These are phyloP conservation scores for Bacterosira constricta DNA, from an alignment of 108 stramenopile genomes.

Conservation along the genomic window DNA sequence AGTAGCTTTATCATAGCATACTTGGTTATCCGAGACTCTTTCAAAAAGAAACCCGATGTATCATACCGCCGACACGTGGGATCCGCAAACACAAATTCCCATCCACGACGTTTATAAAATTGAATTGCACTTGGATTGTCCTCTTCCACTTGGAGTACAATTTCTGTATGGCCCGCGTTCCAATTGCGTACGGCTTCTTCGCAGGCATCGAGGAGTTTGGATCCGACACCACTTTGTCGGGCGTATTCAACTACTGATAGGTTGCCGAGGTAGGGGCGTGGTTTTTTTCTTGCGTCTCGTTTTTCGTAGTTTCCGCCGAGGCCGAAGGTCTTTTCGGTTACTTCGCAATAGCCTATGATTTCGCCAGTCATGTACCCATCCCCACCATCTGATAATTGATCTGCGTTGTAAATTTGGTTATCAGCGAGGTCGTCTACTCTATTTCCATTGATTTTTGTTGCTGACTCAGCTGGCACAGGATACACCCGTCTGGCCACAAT, in stretches of 20 bases:
- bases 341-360: conserved; percentile 77
- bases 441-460: not conserved
- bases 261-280: conserved; percentile 74
- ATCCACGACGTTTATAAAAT: conserved; percentile 79
- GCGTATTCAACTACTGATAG: conserved; percentile 63
- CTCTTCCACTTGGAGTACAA: conserved; percentile 86
- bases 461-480: conserved; percentile 15
- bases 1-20: conserved; percentile 69
- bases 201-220: conserved; percentile 64
- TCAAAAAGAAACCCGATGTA: conserved; percentile 63
- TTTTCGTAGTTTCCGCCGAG: conserved; percentile 46
- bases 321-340: conserved; percentile 71
- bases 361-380: conserved; percentile 60
- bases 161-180: conserved; percentile 58
- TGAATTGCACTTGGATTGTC: conserved; percentile 67
- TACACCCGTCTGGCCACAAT: conserved; percentile 55
- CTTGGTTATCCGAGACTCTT: conserved; percentile 65
- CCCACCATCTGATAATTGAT: conserved; percentile 4
- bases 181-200: conserved; percentile 66
- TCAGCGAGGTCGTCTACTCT: not conserved
- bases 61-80: conserved; percentile 74
- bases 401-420: conserved; percentile 27
- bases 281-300: conserved; percentile 9
- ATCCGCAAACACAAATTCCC: conserved; percentile 70
- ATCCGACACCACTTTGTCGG: conserved; percentile 71